Conservation (phyloP, 306 rosid species). For the Vigna mungo region DNA sequence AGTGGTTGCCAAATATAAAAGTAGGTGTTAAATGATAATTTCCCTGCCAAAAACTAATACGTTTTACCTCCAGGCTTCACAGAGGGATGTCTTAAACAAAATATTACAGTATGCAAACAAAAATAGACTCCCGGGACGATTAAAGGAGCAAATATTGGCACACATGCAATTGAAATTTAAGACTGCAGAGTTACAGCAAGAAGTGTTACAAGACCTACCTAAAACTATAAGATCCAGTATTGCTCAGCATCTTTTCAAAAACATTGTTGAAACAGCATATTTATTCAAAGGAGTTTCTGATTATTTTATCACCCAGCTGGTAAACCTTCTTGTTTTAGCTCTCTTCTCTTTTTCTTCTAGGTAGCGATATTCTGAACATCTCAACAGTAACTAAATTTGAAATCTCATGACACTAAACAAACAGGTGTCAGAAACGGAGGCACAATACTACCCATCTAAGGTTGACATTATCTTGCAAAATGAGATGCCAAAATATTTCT, state of each 20-base stretch:
- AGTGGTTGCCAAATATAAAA: too few species aligned
- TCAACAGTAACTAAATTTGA: conserved; percentile 31
- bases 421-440: conserved; percentile 85
- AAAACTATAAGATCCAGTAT: conserved; percentile 80
- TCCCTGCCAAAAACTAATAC: conserved; percentile 9
- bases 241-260: conserved; percentile 77
- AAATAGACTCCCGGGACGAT: conserved; percentile 75
- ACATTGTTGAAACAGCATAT: conserved; percentile 64
- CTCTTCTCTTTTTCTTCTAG: conserved; percentile 3
- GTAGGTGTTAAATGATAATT: too few species aligned
- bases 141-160: conserved; percentile 86
- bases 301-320: conserved; percentile 76
- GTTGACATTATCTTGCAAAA: conserved; percentile 82
- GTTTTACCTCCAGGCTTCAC: conserved; percentile 33
- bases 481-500: conserved; percentile 82
- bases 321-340: conserved; percentile 31
- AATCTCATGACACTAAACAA: conserved; percentile 41
- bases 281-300: conserved; percentile 76
- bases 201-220: conserved; percentile 72
- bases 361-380: conserved; percentile 28
- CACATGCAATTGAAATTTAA: conserved; percentile 84
- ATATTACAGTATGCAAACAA: conserved; percentile 74
- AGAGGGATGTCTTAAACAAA: conserved; percentile 81
- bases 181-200: conserved; percentile 86
- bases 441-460: conserved; percentile 88